Evolutionary conservation across 805 yeast species (phyloP).

Genomic region (Kazachstania psychrophila): DNA sequence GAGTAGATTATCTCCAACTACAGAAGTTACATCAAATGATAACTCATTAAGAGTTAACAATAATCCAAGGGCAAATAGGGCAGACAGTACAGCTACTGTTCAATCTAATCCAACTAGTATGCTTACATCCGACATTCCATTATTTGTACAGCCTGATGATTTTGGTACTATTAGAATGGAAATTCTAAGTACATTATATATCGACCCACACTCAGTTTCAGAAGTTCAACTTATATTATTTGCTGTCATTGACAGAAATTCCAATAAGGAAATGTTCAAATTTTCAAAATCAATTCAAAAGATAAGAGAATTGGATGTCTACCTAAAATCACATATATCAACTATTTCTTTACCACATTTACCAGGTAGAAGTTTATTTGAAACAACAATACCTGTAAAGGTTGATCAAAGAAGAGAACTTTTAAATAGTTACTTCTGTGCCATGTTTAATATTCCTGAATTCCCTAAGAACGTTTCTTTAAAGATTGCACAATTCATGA

Average conservation of each 20-base stretch:
- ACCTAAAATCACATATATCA: conserved; percentile 47
- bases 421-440: conserved; percentile 50
- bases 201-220: conserved; percentile 32
- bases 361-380: conserved; percentile 57
- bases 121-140: conserved; percentile 32
- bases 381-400: conserved; percentile 44
- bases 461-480: conserved; percentile 45
- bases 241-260: conserved; percentile 51
- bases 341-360: conserved; percentile 42
- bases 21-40: not conserved
- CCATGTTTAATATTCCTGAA: conserved; percentile 48
- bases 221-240: conserved; percentile 57
- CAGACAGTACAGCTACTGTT: conserved; percentile 8
- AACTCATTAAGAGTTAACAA: not conserved
- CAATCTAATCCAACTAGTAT: conserved; percentile 8
- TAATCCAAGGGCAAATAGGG: conserved; percentile 5
- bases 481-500: conserved; percentile 53
- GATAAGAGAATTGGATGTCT: conserved; percentile 51
- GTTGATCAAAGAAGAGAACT: conserved; percentile 51
- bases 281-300: conserved; percentile 56
- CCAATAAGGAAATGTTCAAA: conserved; percentile 64
- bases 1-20: not conserved
- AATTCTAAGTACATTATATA: conserved; percentile 40
- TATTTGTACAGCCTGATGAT: conserved; percentile 53
- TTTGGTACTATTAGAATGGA: conserved; percentile 41